Evolutionary conservation across 2,329 filamentous ascomycete species (phyloP), one percentile per base, ranked within the genome.

Genomic region (Ophiosphaerella korrae): DNA sequence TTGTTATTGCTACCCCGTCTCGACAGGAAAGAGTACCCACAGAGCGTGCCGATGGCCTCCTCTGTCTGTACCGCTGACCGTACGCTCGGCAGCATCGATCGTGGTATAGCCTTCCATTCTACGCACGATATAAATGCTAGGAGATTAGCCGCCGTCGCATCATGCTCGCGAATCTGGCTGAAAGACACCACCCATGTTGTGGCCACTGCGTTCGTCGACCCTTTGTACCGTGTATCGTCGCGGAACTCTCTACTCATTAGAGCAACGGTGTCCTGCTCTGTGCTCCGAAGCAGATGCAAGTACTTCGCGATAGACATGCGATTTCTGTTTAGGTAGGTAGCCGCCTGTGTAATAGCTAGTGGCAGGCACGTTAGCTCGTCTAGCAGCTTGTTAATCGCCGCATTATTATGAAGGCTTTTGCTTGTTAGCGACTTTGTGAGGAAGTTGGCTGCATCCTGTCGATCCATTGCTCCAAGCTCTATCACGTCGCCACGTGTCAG

Each of bases 121-220:
- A 60, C 33, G 21, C 49, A 29, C 11, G 26, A 29, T 11, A 29
- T 29, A 11, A 29, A 29, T 11, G 26, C 26, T 11, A 11, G 26
- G 55, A 78, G 44, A 1, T 70, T 43, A n/a, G 72, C 72, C 1
- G 77, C 77, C 3, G 46, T 33, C 0, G 31, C 4, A 24, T 76
- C 52, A 2, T 73, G 37, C 43, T 48, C 34, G 11, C 36, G 49
- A 7, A 58, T 53, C 36, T 63, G 71, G 13, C 74, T 62, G 41
- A 80, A 80, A 0, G 76, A 78, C 4, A 79, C 68, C 0, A 78
- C 54, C 72, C 69, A 80, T 0, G 78, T 78, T 0, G 66, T 73
- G 0, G 74, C 74, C 0, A 79, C 67, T 1, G 77, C 68, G 24
- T 77, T 74, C 18, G 68, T 67, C 1, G 72, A 60, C 1, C 42